Evolutionary conservation across 345 rosid species (phyloP).

Genomic region (Corymbia maculata): DNA sequence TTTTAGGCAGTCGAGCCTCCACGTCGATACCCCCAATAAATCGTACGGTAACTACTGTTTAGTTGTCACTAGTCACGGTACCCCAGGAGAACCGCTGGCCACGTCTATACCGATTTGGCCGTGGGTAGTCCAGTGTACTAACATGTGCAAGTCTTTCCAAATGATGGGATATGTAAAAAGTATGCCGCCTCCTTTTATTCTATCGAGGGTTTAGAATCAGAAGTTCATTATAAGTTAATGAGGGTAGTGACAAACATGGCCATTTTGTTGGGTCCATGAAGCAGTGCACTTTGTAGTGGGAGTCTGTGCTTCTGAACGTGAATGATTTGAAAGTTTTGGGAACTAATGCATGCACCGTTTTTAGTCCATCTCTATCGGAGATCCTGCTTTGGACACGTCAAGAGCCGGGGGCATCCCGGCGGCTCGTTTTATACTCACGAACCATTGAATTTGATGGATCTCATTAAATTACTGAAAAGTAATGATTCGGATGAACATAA

Average conservation of each 20-base stretch:
- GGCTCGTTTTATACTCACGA: not conserved
- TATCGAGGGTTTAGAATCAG: not conserved
- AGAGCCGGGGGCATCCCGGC: not conserved
- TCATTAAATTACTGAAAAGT: not conserved
- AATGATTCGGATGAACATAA: rapidly evolving
- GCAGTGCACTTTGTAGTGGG: not conserved
- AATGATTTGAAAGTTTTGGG: not conserved
- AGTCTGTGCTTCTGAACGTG: not conserved
- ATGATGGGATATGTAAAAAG: not conserved
- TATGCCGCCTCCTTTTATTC: not conserved
- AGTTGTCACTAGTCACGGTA: not conserved
- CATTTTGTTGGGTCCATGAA: not conserved
- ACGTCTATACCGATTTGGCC: not conserved
- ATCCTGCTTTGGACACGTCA: not conserved
- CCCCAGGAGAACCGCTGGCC: not conserved
- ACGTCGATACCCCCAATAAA: not conserved
- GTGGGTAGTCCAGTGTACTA: not conserved
- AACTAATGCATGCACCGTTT: not conserved
- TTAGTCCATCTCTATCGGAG: not conserved
- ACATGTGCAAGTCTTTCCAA: not conserved
- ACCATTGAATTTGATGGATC: not conserved
- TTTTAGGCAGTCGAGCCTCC: not conserved
- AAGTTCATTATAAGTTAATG: not conserved
- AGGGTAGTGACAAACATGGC: not conserved
- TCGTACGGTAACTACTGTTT: not conserved